phyloP scores from a whole-genome alignment of 495 filamentous ascomycete genomes.

The Aeminium ludgeri region DNA sequence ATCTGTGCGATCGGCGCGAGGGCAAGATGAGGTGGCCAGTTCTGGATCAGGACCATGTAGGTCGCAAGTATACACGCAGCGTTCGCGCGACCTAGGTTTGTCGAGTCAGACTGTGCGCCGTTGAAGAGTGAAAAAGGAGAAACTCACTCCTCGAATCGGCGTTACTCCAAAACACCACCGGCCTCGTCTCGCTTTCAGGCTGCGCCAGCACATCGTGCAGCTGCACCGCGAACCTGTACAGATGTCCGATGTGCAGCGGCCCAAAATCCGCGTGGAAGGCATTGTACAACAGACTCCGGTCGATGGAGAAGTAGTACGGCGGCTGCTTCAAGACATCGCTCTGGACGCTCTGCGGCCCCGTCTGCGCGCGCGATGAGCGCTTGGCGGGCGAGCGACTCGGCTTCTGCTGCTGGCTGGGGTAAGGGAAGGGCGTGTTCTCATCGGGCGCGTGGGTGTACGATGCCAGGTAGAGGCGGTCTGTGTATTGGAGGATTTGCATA shows the following conservation, averaged over 20 bases:
- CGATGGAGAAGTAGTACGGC: conserved; percentile 90
- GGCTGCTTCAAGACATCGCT: conserved; percentile 32
- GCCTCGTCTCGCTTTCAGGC: conserved; percentile 61
- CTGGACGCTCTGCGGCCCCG: conserved; percentile 31
- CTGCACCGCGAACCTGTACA: conserved; percentile 86
- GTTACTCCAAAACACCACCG: conserved; percentile 87
- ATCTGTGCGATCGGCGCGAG: conserved; percentile 89
- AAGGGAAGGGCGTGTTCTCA: conserved; percentile 72
- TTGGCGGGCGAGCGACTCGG: conserved; percentile 50
- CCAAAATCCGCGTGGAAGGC: conserved; percentile 98
- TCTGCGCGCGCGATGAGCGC: conserved; percentile 48
- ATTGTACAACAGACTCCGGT: conserved; percentile 87
- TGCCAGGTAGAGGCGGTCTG: conserved; percentile 89
- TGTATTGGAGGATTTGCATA: conserved; percentile 5
- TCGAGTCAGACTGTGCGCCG: conserved; percentile 6
- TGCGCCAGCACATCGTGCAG: conserved; percentile 91
- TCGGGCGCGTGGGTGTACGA: conserved; percentile 73
- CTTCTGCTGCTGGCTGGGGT: conserved; percentile 44
- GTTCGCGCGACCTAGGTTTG: conserved; percentile 69
- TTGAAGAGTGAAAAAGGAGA: background rate
- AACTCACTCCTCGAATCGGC: conserved; percentile 71
- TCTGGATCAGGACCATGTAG: conserved; percentile 98
- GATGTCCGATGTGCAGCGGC: conserved; percentile 87
- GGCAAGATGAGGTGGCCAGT: conserved; percentile 96
- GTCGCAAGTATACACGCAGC: conserved; percentile 88